Evolutionary conservation across 2,329 filamentous ascomycete genomes (phyloP).

Genomic region (Emergomyces africanus): DNA sequence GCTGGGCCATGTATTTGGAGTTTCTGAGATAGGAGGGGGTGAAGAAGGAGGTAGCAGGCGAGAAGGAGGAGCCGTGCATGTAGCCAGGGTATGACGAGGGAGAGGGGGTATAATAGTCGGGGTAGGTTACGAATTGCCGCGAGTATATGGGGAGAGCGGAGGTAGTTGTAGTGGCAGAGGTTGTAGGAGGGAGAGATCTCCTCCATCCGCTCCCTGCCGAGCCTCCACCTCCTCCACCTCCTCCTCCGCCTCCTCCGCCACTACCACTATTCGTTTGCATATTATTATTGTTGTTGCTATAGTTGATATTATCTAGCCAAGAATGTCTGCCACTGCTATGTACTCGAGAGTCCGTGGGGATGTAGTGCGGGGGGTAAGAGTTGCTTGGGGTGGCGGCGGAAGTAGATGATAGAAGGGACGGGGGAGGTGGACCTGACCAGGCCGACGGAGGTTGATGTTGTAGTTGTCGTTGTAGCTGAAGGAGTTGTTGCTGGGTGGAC

Average conservation of each 20-base stretch:
- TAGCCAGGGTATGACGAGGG: constrained; percentile 8
- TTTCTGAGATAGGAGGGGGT: constrained; percentile 70
- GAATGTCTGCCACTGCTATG: constrained; percentile 14
- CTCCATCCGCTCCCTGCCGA: constrained; percentile 27
- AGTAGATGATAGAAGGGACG: constrained; percentile 10
- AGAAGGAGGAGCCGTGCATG: constrained; percentile 13
- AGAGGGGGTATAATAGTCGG: not conserved
- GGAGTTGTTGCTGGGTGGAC: not conserved
- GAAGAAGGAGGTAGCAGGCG: constrained; percentile 47
- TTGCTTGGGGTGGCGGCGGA: constrained; percentile 18
- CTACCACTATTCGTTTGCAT: constrained; percentile 34
- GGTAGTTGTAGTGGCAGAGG: not conserved
- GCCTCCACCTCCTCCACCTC: constrained; percentile 9
- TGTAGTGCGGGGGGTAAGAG: constrained; percentile 24
- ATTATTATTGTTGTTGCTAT: constrained; percentile 21
- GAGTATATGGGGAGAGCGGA: constrained; percentile 32
- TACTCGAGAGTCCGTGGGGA: constrained; percentile 13
- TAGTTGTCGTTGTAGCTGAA: not conserved
- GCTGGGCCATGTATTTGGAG: constrained; percentile 63
- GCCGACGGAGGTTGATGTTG: constrained; percentile 5
- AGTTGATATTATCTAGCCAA: constrained; percentile 26
- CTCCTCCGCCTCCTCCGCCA: not conserved
- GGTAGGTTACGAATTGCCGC: constrained; percentile 32
- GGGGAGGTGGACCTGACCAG: constrained; percentile 23
- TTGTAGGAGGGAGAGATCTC: constrained; percentile 13